phyloP scores from a whole-genome alignment of 768 basidiomycete species.

The Tylopilus sp. region DNA sequence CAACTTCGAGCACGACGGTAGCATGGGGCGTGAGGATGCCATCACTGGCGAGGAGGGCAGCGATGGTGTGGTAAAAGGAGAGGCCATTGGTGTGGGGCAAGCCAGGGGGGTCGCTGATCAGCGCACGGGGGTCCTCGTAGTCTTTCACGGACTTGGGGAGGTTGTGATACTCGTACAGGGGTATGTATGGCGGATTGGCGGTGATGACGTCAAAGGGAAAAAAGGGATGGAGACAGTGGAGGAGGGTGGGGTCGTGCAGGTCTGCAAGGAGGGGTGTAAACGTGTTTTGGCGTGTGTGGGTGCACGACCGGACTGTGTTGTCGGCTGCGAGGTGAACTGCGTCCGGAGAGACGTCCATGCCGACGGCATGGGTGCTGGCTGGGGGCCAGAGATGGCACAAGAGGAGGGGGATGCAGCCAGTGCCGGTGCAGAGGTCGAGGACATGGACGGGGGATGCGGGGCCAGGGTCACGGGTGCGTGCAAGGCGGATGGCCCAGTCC shows the following conservation, averaged over 20 bases:
- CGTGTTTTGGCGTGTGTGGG: constrained; percentile 17
- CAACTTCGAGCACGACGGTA: constrained; percentile 76
- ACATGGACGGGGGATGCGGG: constrained; percentile 37
- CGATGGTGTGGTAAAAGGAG: constrained; percentile 71
- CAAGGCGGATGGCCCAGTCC: constrained; percentile 67
- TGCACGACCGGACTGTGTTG: constrained; percentile 34
- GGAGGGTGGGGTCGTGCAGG: constrained; percentile 34
- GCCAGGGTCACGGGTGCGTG: constrained; percentile 41
- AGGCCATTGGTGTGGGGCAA: constrained; percentile 46
- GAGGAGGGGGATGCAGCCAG: constrained; percentile 89
- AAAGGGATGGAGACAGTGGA: constrained; percentile 29
- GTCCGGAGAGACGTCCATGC: constrained; percentile 63
- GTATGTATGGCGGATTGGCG: constrained; percentile 86
- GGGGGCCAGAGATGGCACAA: constrained; percentile 63
- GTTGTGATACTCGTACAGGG: constrained; percentile 55
- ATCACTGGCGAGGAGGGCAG: constrained; percentile 49
- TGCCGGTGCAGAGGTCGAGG: constrained; percentile 91
- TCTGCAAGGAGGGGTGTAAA: constrained; percentile 43
- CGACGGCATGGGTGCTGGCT: constrained; percentile 52
- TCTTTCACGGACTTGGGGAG: constrained; percentile 68
- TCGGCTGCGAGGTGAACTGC: constrained; percentile 52
- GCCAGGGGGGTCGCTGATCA: constrained; percentile 65
- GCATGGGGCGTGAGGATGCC: constrained; percentile 53
- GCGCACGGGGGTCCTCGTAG: constrained; percentile 79
- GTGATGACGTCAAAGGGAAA: constrained; percentile 75